phyloP scores from a whole-genome alignment of 2,329 filamentous ascomycete species.

The Colletotrichum abscissum region DNA sequence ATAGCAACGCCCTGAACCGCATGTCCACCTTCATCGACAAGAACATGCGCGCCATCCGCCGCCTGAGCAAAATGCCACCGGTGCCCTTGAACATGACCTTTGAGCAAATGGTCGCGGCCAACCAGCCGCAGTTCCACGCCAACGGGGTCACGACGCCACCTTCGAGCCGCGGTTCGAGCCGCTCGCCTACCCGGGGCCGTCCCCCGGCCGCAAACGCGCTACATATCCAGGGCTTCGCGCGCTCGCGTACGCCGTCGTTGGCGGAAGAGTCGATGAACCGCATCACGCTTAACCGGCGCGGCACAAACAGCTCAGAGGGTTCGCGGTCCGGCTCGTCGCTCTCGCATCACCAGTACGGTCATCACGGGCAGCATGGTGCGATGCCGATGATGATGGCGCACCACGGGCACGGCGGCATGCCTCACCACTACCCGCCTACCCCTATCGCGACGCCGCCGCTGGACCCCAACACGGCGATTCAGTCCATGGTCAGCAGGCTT shows the following conservation, averaged over 20 bases:
- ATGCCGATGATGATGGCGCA: constrained; percentile 4
- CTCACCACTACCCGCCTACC: constrained; percentile 37
- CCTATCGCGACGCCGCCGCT: constrained; percentile 41
- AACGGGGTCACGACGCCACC: constrained; percentile 43
- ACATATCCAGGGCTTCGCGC: constrained; percentile 33
- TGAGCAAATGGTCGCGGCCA: constrained; percentile 44
- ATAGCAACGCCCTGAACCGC: constrained; percentile 53
- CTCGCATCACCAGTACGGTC: background rate
- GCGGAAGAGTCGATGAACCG: constrained; percentile 25
- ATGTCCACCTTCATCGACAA: constrained; percentile 58
- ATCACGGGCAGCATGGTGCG: background rate
- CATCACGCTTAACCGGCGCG: constrained; percentile 36
- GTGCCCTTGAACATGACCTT: constrained; percentile 43
- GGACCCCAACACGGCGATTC: constrained; percentile 42
- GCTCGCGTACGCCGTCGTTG: constrained; percentile 31
- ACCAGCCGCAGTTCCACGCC: constrained; percentile 37
- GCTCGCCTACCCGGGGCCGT: constrained; percentile 38
- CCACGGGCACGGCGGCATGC: constrained; percentile 8
- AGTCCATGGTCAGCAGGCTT: constrained; percentile 46
- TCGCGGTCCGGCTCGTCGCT: constrained; percentile 11
- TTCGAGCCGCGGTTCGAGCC: constrained; percentile 46
- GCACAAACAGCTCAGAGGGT: constrained; percentile 33
- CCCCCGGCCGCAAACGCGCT: constrained; percentile 11
- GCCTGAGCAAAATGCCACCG: constrained; percentile 53
- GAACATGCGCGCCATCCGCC: constrained; percentile 55